These are phyloP conservation scores for Pseudoperonospora humuli DNA, from an alignment of 352 stramenopile species.

Conservation along the genomic window DNA sequence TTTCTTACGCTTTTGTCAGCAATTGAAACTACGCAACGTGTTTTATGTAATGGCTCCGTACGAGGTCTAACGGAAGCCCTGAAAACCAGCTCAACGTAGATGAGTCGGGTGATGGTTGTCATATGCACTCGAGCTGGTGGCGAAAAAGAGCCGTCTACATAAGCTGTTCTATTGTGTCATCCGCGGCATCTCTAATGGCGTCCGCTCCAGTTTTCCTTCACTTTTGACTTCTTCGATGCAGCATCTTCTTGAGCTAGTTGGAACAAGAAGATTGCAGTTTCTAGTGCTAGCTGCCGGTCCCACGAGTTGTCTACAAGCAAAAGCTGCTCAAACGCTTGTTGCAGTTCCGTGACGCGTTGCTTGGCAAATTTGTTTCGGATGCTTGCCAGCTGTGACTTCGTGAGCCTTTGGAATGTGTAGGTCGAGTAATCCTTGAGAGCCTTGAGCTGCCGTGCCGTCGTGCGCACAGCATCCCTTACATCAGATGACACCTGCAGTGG, in stretches of 20 bases:
- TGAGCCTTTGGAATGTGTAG: slow-evolving; percentile 46
- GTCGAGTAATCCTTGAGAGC: slow-evolving; percentile 34
- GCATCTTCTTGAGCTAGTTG: slow-evolving; percentile 52
- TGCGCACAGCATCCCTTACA: slow-evolving; percentile 37
- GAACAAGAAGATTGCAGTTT: slow-evolving; percentile 52
- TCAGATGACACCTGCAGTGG: slow-evolving; percentile 53
- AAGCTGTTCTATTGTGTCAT: neutral
- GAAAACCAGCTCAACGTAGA: too few species aligned
- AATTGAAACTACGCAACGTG: too few species aligned
- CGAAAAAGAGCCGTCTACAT: too few species aligned
- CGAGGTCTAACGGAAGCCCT: too few species aligned
- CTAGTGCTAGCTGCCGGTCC: slow-evolving; percentile 47
- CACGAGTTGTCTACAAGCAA: slow-evolving; percentile 43
- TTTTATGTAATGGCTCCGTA: too few species aligned
- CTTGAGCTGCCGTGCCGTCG: slow-evolving; percentile 40
- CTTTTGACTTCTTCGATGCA: slow-evolving; percentile 1
- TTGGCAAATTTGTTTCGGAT: slow-evolving; percentile 49
- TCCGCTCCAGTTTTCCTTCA: slow-evolving; percentile 8
- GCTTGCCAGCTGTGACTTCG: slow-evolving; percentile 28
- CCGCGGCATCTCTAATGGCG: slow-evolving; percentile 7
- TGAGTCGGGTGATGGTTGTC: too few species aligned
- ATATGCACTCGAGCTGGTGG: too few species aligned
- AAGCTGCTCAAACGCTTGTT: slow-evolving; percentile 57
- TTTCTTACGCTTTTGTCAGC: too few species aligned
- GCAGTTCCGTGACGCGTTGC: slow-evolving; percentile 54